Evolutionary conservation across 2,329 filamentous ascomycete genomes (phyloP).

Genomic region (Cephalotrichum gorgonifer): DNA sequence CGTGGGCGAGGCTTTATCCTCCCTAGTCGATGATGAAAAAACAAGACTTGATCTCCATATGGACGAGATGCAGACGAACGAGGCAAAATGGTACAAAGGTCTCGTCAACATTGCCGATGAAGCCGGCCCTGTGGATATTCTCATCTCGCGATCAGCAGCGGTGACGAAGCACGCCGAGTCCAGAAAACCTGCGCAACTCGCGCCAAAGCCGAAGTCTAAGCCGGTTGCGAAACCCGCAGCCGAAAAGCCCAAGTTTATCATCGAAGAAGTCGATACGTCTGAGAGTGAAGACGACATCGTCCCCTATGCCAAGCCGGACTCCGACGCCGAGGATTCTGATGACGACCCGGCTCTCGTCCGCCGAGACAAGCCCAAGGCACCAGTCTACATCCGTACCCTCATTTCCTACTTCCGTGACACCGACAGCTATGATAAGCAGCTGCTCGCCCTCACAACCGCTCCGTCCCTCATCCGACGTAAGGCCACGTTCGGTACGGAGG

Average conservation of each 20-base stretch:
- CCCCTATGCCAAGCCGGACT: slow-evolving; percentile 76
- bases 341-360: slow-evolving; percentile 84
- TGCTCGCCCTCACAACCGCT: slow-evolving; percentile 67
- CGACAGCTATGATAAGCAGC: slow-evolving; percentile 77
- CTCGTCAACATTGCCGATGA: slow-evolving; percentile 54
- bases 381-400: slow-evolving; percentile 84
- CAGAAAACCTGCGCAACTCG: slow-evolving; percentile 6
- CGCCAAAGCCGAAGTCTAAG: slow-evolving; percentile 19
- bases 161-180: slow-evolving; percentile 2
- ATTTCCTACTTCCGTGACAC: slow-evolving; percentile 68
- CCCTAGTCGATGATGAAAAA: slow-evolving; percentile 55
- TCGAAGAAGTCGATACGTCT: slow-evolving; percentile 55
- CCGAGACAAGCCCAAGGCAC: slow-evolving; percentile 70
- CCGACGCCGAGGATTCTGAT: slow-evolving; percentile 82
- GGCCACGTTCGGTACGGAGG: slow-evolving; percentile 76
- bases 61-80: slow-evolving; percentile 63
- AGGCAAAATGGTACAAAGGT: slow-evolving; percentile 65
- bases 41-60: slow-evolving; percentile 74
- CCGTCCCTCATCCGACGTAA: slow-evolving; percentile 79
- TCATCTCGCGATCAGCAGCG: slow-evolving; percentile 11
- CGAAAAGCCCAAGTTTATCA: slow-evolving; percentile 34
- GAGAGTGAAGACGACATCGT: slow-evolving; percentile 58
- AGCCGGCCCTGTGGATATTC: slow-evolving; percentile 47
- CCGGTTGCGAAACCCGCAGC: slow-evolving; percentile 12
- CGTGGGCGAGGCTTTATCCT: slow-evolving; percentile 63